Evolutionary conservation across 1,284 basidiomycete genomes (phyloP).

Genomic region (Abortiporus biennis): DNA sequence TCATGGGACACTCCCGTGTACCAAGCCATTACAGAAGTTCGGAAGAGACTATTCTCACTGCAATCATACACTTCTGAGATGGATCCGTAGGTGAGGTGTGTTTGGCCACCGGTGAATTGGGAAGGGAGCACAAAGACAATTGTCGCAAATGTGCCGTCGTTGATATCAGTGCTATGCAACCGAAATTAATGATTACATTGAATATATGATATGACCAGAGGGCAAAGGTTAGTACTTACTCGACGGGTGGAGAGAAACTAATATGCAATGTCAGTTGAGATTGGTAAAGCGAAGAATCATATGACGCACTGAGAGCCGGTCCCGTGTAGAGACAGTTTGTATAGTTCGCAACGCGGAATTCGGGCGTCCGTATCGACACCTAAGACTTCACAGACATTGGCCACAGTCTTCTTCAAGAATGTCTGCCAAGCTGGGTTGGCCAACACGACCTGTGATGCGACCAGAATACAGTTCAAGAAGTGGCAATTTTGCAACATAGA

Average conservation of each 20-base stretch:
- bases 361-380: conserved; percentile 12
- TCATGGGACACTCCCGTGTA: conserved; percentile 42
- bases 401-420: conserved; percentile 14
- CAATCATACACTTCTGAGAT: conserved; percentile 26
- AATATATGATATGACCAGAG: background rate
- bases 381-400: conserved; percentile 23
- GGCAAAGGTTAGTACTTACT: conserved; percentile 6
- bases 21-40: conserved; percentile 37
- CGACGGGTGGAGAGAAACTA: conserved; percentile 14
- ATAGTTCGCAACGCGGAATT: conserved; percentile 30
- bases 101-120: conserved; percentile 33
- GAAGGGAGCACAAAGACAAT: conserved; percentile 39
- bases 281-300: background rate
- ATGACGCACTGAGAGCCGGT: conserved; percentile 34
- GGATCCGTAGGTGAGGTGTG: conserved; percentile 31
- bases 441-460: conserved; percentile 19
- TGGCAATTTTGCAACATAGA: background rate
- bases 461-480: background rate
- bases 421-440: conserved; percentile 19
- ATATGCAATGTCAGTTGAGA: background rate
- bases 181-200: background rate
- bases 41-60: conserved; percentile 19
- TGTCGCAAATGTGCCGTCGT: conserved; percentile 39
- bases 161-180: conserved; percentile 32
- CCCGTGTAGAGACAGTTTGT: conserved; percentile 41